A percentile compares a stretch with the other conserved stretches of the same genome.
Evolutionary conservation across 2,329 filamentous ascomycete species (phyloP).

Genomic region (Fusarium decemcellulare): DNA sequence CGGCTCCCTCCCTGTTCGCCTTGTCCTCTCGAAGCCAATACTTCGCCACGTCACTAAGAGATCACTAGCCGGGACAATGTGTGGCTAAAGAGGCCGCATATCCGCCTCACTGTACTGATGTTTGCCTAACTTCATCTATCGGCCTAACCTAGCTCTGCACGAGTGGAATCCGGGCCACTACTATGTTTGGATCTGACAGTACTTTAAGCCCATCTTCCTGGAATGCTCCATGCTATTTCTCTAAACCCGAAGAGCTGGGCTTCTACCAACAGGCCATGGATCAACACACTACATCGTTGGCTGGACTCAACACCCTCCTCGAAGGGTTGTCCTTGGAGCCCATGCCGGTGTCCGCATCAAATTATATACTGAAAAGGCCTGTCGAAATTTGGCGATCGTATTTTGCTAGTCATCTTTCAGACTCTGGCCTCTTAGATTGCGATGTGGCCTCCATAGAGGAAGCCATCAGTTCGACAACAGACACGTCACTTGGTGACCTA

Average conservation of each 20-base stretch:
- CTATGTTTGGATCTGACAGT: background rate
- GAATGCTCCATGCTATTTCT: background rate
- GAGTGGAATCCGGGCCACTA: background rate
- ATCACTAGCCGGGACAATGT: background rate
- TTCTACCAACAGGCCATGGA: slow-evolving; percentile 5
- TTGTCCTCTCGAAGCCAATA: background rate
- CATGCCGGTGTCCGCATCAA: slow-evolving; percentile 14
- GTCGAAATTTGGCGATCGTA: slow-evolving; percentile 32
- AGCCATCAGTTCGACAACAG: slow-evolving; percentile 29
- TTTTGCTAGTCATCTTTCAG: slow-evolving; percentile 15
- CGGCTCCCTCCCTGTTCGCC: background rate
- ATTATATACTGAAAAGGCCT: slow-evolving; percentile 21
- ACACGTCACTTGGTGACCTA: slow-evolving; percentile 29
- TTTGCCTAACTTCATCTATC: slow-evolving; percentile 9
- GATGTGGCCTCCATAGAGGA: slow-evolving; percentile 23
- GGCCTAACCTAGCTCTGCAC: slow-evolving; percentile 7
- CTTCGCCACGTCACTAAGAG: background rate
- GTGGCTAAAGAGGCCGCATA: background rate
- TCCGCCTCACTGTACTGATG: slow-evolving; percentile 10
- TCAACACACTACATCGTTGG: slow-evolving; percentile 11
- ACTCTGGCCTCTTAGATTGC: slow-evolving; percentile 12
- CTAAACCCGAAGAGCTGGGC: background rate
- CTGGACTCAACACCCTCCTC: slow-evolving; percentile 19
- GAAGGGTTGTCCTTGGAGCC: slow-evolving; percentile 21
- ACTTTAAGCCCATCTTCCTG: background rate